phyloP scores from a whole-genome alignment of 2,329 filamentous ascomycete genomes.

The Xylariaceae sp. region DNA sequence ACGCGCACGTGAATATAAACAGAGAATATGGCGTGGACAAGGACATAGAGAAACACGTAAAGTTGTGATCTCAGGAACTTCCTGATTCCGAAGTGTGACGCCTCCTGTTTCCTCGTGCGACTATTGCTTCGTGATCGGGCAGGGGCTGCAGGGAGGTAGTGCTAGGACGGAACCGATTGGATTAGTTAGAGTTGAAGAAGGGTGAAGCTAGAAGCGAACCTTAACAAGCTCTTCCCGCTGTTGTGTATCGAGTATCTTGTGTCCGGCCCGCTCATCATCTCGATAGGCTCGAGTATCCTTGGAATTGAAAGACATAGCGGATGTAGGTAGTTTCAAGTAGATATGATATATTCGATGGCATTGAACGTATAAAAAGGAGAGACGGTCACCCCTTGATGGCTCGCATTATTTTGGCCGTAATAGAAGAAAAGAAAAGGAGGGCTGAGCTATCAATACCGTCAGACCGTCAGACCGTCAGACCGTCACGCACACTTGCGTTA shows the following conservation, averaged over 20 bases:
- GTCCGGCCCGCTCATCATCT: constrained; percentile 47
- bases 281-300: constrained; percentile 48
- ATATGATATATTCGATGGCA: background rate
- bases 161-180: constrained; percentile 25
- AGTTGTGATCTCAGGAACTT: constrained; percentile 65
- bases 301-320: constrained; percentile 41
- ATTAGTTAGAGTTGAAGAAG: constrained; percentile 7
- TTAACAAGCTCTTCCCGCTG: constrained; percentile 50
- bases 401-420: background rate
- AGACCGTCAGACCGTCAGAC: no score
- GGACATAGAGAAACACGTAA: constrained; percentile 66
- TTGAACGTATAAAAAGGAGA: constrained; percentile 1
- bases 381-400: background rate
- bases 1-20: constrained; percentile 83
- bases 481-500: constrained; percentile 7
- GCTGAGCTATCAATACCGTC: constrained; percentile 2
- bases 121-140: constrained; percentile 32
- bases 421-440: background rate
- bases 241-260: constrained; percentile 45
- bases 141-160: constrained; percentile 33
- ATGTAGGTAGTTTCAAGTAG: background rate
- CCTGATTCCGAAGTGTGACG: constrained; percentile 58
- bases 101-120: constrained; percentile 35
- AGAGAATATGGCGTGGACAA: constrained; percentile 82
- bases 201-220: constrained; percentile 34